A percentile compares a stretch with the other conserved stretches of the same genome.
Conservation (phyloP, 768 basidiomycete genomes). For the Hygrophoropsis aurantiaca region DNA sequence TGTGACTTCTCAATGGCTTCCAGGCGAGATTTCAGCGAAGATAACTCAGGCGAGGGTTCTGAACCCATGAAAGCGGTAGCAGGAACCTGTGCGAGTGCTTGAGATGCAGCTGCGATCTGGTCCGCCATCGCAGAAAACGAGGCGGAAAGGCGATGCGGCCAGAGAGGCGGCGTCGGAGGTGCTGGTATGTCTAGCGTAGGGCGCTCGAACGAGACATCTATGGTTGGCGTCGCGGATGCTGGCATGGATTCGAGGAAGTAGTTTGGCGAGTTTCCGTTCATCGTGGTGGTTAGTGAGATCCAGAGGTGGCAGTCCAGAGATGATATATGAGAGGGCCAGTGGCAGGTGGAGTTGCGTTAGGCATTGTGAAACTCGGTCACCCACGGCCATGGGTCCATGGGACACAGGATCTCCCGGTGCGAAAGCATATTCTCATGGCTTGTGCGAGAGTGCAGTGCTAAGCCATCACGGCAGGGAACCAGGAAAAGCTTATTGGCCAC, state of each 20-base stretch:
- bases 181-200: conserved; percentile 1
- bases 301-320: neutral
- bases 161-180: conserved; percentile 13
- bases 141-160: conserved; percentile 34
- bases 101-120: conserved; percentile 41
- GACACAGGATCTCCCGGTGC: conserved; percentile 1
- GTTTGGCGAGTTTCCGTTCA: conserved; percentile 3
- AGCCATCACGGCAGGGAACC: too few relatives aligned
- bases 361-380: conserved; percentile 1
- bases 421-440: conserved; percentile 4
- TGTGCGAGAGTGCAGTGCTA: conserved; percentile 8
- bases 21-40: conserved; percentile 22
- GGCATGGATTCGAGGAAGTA: conserved; percentile 5
- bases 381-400: conserved; percentile 9
- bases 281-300: conserved; percentile 1
- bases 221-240: conserved; percentile 15
- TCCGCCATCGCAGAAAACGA: conserved; percentile 40
- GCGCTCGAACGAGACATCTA: conserved; percentile 18
- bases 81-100: conserved; percentile 32
- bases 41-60: conserved; percentile 12
- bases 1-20: conserved; percentile 34
- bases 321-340: conserved; percentile 4
- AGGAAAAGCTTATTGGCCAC: too few relatives aligned
- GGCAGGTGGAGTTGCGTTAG: neutral
- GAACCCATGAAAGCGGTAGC: conserved; percentile 18